phyloP scores from a whole-genome alignment of 1,284 basidiomycete species.

The Chalciporus sp. region DNA sequence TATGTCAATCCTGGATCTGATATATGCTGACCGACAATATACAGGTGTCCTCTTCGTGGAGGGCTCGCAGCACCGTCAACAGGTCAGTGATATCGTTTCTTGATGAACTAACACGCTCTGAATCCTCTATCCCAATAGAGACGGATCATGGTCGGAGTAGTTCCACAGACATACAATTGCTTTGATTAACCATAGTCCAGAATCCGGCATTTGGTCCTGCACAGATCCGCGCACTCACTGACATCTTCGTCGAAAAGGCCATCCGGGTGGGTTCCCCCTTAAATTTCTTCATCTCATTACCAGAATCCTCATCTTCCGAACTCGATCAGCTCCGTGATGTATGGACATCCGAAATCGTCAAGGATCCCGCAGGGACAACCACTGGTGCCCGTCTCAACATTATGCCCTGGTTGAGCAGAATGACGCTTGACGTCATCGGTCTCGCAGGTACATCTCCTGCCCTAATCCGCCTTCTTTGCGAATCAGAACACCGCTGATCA shows the following conservation, averaged over 20 bases:
- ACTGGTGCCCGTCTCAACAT: slow-evolving; percentile 43
- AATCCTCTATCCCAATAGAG: neutral
- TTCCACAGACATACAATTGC: too few species aligned
- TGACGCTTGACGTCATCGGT: too few species aligned
- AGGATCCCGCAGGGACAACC: slow-evolving; percentile 18
- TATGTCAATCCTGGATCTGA: neutral
- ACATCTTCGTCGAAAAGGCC: slow-evolving; percentile 58
- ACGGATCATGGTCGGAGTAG: too few species aligned
- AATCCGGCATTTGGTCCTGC: slow-evolving; percentile 60
- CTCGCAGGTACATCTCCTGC: slow-evolving; percentile 55
- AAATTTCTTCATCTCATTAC: too few species aligned
- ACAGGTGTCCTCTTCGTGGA: slow-evolving; percentile 23
- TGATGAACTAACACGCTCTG: too few species aligned
- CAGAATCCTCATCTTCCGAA: neutral
- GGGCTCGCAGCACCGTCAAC: slow-evolving; percentile 27
- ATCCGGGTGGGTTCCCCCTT: too few species aligned
- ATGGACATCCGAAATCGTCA: slow-evolving; percentile 38
- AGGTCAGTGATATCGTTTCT: slow-evolving; percentile 24
- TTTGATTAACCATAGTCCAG: too few species aligned
- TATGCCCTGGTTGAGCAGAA: slow-evolving; percentile 54
- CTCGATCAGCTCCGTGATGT: slow-evolving; percentile 47
- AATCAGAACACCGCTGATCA: slow-evolving; percentile 17
- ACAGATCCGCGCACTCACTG: slow-evolving; percentile 55
- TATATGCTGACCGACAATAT: neutral
- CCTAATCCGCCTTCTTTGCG: neutral